These are phyloP conservation scores for Baeospora myosura DNA, from an alignment of 1,284 basidiomycete genomes.

Conservation along the genomic window DNA sequence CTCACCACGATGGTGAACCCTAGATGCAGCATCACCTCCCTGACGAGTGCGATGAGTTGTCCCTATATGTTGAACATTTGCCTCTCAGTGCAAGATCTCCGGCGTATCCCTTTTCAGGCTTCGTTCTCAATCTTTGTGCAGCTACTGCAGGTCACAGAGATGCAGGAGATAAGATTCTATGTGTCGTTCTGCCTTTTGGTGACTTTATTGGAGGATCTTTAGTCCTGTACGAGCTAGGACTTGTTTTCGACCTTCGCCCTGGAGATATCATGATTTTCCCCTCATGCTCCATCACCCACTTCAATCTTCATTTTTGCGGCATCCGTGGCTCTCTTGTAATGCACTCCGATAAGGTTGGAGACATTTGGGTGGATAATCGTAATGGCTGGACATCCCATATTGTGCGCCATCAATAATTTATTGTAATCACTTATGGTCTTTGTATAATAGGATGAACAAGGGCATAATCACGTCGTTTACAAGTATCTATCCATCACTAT, in stretches of 20 bases:
- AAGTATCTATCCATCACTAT: no score
- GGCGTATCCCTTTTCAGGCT: slow-evolving; percentile 11
- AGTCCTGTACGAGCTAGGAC: slow-evolving; percentile 5
- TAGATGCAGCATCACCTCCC: slow-evolving; percentile 10
- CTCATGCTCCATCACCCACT: slow-evolving; percentile 6
- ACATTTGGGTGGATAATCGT: no score
- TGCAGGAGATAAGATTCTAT: slow-evolving; percentile 5
- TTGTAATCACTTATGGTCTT: no score
- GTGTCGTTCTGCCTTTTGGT: slow-evolving; percentile 11
- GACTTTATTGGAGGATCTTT: background rate
- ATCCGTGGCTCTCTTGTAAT: slow-evolving; percentile 6
- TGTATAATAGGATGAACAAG: no score
- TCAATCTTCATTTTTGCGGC: slow-evolving; percentile 7
- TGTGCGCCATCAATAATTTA: no score
- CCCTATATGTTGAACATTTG: slow-evolving; percentile 9
- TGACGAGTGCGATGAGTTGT: slow-evolving; percentile 7
- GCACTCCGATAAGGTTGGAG: slow-evolving; percentile 6
- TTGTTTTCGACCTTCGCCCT: background rate
- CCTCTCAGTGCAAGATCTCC: slow-evolving; percentile 9
- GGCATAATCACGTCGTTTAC: no score
- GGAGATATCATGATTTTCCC: slow-evolving; percentile 9
- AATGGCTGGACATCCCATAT: no score
- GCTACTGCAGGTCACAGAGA: slow-evolving; percentile 9
- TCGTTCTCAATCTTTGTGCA: slow-evolving; percentile 13
- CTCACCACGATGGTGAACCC: background rate